Evolutionary conservation across 2,329 filamentous ascomycete species (phyloP).

Genomic region (Cladosporium sp.): DNA sequence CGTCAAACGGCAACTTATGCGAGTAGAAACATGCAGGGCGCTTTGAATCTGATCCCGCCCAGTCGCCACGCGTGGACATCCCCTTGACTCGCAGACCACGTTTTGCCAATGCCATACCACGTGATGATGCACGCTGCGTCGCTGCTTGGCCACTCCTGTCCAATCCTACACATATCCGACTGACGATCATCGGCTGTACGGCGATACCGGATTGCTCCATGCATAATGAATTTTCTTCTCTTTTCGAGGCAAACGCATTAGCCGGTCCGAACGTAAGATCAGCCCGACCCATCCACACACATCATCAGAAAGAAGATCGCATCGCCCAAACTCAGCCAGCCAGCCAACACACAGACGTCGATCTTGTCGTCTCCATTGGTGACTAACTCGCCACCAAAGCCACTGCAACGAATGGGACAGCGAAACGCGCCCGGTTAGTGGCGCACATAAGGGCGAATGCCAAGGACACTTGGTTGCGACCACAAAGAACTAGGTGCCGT

Average conservation of each 20-base stretch:
- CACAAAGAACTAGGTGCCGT: background rate
- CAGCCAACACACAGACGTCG: background rate
- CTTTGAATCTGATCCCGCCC: background rate
- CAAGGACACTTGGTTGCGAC: background rate
- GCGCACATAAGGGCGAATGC: background rate
- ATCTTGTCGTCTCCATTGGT: background rate
- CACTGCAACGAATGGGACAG: background rate
- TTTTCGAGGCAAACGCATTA: background rate
- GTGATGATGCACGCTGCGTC: background rate
- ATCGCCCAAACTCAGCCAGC: background rate
- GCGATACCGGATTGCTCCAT: background rate
- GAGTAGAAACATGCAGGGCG: background rate
- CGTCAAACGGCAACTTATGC: conserved; percentile 1
- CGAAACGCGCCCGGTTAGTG: background rate
- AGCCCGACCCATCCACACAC: background rate
- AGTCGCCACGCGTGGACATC: conserved; percentile 2
- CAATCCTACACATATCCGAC: background rate
- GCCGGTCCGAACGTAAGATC: background rate
- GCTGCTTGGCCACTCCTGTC: background rate
- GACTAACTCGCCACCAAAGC: background rate
- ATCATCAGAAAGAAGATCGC: background rate
- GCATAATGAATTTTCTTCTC: background rate
- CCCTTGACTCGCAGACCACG: background rate
- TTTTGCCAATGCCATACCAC: background rate
- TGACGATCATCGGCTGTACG: background rate